Conservation (phyloP, 2,329 filamentous ascomycete species). For the Calonectria pseudoreteaudii region DNA sequence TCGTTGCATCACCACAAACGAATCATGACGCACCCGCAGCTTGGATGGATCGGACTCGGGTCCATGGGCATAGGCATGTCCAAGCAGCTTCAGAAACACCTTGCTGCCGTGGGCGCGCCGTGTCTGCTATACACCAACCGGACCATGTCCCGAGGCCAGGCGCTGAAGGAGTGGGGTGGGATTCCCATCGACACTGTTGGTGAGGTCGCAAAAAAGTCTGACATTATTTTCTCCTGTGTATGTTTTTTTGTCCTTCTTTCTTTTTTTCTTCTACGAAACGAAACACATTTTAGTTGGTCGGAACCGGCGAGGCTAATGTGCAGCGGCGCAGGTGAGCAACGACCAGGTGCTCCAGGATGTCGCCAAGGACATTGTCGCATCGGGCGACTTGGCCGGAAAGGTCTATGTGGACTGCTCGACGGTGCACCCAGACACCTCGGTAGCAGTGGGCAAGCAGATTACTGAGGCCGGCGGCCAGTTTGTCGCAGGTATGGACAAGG, state of each 20-base stretch:
- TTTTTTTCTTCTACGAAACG: too few relatives aligned
- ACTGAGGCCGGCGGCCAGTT: constrained; percentile 20
- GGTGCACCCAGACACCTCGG: constrained; percentile 42
- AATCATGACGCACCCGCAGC: constrained; percentile 14
- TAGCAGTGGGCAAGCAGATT: constrained; percentile 45
- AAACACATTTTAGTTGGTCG: neutral
- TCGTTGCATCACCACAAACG: neutral
- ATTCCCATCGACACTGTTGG: constrained; percentile 48
- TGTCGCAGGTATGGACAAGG: constrained; percentile 12
- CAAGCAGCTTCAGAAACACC: constrained; percentile 54
- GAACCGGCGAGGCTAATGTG: neutral
- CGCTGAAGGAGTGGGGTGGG: constrained; percentile 48
- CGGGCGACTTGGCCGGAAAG: constrained; percentile 24
- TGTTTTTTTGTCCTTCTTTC: neutral
- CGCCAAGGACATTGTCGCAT: constrained; percentile 11
- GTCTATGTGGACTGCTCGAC: constrained; percentile 42
- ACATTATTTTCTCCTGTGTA: constrained; percentile 57
- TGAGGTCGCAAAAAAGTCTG: constrained; percentile 49
- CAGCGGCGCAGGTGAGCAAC: constrained; percentile 7
- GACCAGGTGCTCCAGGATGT: constrained; percentile 7
- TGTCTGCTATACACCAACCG: constrained; percentile 53
- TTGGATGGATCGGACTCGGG: constrained; percentile 49
- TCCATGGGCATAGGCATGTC: constrained; percentile 59
- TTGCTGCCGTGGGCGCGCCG: constrained; percentile 46
- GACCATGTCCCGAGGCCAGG: constrained; percentile 51